A percentile compares a stretch with the other conserved stretches of the same genome.
phyloP scores from a whole-genome alignment of 768 basidiomycete species.

The Suillus fuscotomentosus region DNA sequence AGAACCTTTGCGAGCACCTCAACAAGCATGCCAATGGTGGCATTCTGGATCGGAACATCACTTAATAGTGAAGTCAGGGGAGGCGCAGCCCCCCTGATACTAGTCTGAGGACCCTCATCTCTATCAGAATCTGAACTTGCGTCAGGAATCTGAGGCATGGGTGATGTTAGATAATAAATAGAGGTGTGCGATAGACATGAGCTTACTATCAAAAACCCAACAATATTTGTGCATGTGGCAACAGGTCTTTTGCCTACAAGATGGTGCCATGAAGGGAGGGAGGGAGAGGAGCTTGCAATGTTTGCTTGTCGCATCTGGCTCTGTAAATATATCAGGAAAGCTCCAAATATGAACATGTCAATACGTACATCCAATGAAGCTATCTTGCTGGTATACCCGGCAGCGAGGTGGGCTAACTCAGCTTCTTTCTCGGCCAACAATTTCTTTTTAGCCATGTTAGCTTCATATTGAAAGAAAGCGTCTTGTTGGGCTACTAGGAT shows the following conservation, averaged over 20 bases:
- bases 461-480: background rate
- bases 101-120: too few relatives aligned
- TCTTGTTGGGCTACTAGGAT: background rate
- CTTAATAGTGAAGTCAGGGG: background rate
- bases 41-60: background rate
- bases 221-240: background rate
- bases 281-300: background rate
- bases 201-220: background rate
- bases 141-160: background rate
- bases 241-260: background rate
- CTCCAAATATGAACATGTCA: background rate
- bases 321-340: background rate
- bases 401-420: background rate
- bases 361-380: background rate
- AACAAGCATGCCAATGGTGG: background rate
- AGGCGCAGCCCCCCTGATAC: too few relatives aligned
- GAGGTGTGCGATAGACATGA: background rate
- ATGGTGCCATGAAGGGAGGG: background rate
- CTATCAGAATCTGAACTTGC: background rate
- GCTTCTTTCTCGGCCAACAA: background rate
- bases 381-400: background rate
- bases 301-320: background rate
- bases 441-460: rapidly evolving
- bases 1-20: too few relatives aligned
- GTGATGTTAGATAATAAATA: background rate